Base-by-base conservation (phyloP, 805 yeast genomes). In the Yarrowia alimentaria region DNA sequence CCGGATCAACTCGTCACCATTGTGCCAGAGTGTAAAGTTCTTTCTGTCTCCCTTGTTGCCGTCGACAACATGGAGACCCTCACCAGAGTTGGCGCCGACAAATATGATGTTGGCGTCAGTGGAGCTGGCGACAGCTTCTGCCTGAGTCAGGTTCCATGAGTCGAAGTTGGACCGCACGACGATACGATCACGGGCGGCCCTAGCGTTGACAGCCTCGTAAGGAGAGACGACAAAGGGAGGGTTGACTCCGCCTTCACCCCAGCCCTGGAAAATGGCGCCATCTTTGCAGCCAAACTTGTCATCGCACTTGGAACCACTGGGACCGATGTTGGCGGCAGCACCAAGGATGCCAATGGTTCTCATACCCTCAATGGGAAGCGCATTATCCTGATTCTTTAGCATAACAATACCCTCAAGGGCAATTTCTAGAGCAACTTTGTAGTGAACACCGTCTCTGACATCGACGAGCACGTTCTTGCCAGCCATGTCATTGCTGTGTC, bases 161-260 rank as follows among this genome's bases (percentile, higher is more conserved):
- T 40, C 47, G 9, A 40, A 40, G 33, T 40, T 40, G 33, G 33
- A 26, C 33, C 13, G 32, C 11, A 40, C 25, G 5, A 28, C 32
- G 8, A 40, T 40, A 12, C 47, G 18, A 17, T 40, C 47, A 10
- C 68, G 70, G 25, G 69, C 63, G 2, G 82, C 81, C 52, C 69
- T 68, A 25, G 65, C 64, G 4, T 74, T 67, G 30, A 80, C 73
- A 1, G 79, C 82, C 59, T 78, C 81, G 53, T 70, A 70, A 0
- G 85, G 84, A 1, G 83, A 74, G n/a, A 77, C 68, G 4, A 78
- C 75, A 59, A 67, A 77, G 2, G 81, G 80, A 33, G 77, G 73
- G 56, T 71, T 74, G 12, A 74, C 81, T 9, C 80, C 69, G 0
- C 83, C 79, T 4, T 85, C 79, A 0, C 85, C 86, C 81, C 85